Evolutionary conservation across 169 alveolate species (phyloP), one percentile per base, ranked within the genome.

Genomic region (Babesia bigemina): DNA sequence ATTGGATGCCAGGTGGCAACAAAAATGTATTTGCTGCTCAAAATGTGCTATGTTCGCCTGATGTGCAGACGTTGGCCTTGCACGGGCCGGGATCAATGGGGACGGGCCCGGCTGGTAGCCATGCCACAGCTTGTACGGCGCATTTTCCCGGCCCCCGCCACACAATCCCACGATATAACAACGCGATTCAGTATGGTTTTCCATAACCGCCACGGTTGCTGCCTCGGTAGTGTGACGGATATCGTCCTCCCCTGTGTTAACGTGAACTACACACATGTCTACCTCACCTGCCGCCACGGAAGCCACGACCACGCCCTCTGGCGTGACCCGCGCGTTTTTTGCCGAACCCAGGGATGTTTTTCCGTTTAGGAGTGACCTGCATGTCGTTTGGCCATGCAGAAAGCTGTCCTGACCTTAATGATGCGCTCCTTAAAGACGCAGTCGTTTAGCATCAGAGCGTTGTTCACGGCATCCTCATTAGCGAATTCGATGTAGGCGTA

Each of bases 401-500:
- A n/a, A 47, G 19, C 11, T 75, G 58, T 62, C 14, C 63, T 72
- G 24, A 93, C 98, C 79, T 95, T 94, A 60, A 95, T 92, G 59
- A 88, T 94, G 24, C 98, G 79, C 42, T 95, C 97, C 79, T 93
- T 93, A 88, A 95, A 95, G 44, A 93, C 90, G 42, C 97, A 86
- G 47, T 95, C 97, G 28, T 92, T 87, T 42, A 95, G 88, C 76
- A 93, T 90, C 44, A 92, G 71, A 6, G 98, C 97, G 24, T 93
- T 92, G 74, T 91, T 75, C 11, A 93, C 96, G 22, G 94, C 91
- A 16, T 90, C 95, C 49, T 88, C 93, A 49, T 84, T 88, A 14
- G 90, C 92, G 66, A 95, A 95, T 71, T 95, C 98, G 55, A 95
- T 93, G 89, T 94, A 95, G 9, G 98, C 98, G 74, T 92, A 94